These are phyloP conservation scores for Chrysoporthe cubensis DNA, from an alignment of 2,329 filamentous ascomycete genomes.

Conservation along the genomic window DNA sequence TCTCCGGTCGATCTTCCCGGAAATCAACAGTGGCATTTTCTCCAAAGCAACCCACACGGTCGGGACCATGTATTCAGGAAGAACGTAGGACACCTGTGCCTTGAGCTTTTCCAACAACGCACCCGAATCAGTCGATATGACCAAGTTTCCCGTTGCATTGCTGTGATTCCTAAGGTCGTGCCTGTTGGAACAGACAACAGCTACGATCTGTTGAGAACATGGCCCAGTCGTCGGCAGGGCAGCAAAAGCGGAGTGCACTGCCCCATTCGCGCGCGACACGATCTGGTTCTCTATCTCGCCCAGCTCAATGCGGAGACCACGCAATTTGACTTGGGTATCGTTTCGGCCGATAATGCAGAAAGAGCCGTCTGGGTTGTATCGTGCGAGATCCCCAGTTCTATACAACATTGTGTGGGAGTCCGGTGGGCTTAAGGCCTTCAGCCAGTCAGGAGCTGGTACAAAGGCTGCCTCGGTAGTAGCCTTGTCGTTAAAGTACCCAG, in stretches of 20 bases:
- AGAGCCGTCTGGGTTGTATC: constrained; percentile 2
- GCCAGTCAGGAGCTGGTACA: constrained; percentile 1
- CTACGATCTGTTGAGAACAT: background rate
- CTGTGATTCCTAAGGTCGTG: too few relatives aligned
- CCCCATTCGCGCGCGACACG: too few relatives aligned
- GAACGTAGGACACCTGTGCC: too few relatives aligned
- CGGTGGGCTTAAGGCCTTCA: background rate
- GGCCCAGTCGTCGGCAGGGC: background rate
- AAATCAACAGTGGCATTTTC: constrained; percentile 1
- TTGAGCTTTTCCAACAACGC: too few relatives aligned
- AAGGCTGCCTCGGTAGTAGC: background rate
- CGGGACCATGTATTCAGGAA: constrained; percentile 8
- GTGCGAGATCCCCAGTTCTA: constrained; percentile 1
- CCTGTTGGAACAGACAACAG: too few relatives aligned
- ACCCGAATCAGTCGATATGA: too few relatives aligned
- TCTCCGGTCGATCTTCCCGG: constrained; percentile 3
- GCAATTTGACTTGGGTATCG: constrained; percentile 14
- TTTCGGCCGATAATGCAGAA: constrained; percentile 1
- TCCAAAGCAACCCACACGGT: constrained; percentile 3
- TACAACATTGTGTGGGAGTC: background rate
- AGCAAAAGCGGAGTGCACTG: too few relatives aligned
- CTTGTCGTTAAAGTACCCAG: constrained; percentile 2
- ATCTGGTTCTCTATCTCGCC: constrained; percentile 10
- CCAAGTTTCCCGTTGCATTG: too few relatives aligned
- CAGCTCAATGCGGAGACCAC: constrained; percentile 10